Base-by-base conservation (phyloP, 306 rosid species). In the Dryas octopetala region DNA sequence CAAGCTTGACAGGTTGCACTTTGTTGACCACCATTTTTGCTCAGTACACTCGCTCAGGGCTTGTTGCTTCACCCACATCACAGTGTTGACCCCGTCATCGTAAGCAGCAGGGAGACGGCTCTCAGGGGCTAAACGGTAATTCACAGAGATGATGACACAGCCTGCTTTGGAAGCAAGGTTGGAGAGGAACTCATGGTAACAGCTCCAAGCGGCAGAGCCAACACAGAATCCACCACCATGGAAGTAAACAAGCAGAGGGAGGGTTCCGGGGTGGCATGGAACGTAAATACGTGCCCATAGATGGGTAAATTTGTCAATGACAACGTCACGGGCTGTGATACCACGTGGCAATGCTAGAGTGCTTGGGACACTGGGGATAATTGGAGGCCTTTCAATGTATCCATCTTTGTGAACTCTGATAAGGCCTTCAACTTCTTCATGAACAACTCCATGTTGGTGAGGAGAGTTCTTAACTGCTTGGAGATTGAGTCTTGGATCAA, bases 211-310 rank as follows among this genome's bases (percentile, higher is more conserved):
- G 46, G 95, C 91, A 14, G 96, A 94, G 59, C 97, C 98, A 63
- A 91, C 86, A 66, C 98, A 94, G 63, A 94, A 94, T n/a, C 98
- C 98, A 23, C 97, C 96, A 17, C 97, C 96, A 41, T 94, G 97
- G 83, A 91, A 94, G 83, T 90, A 94, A 66, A 94, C 82, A 61
- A 94, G 71, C 83, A 90, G 54, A 12, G 96, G 91, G 69, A 81
- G 80, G 67, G 51, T 71, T 55, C 74, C 10, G 5, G 74, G 74
- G 51, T 40, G 75, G 76, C 58, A 83, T 6, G 93, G 85, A 32
- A 84, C 81, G 51, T 90, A 90, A 12, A 91, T 70, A 28, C 97
- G 96, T 63, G 85, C 90, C 97, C 97, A 88, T 48, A 85, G 60
- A 53, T 86, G 81, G 62, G 84, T 76, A 46, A 72, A 80, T 72